These are phyloP conservation scores for Leptodontidium sp. DNA, from an alignment of 2,329 filamentous ascomycete species.

Conservation along the genomic window DNA sequence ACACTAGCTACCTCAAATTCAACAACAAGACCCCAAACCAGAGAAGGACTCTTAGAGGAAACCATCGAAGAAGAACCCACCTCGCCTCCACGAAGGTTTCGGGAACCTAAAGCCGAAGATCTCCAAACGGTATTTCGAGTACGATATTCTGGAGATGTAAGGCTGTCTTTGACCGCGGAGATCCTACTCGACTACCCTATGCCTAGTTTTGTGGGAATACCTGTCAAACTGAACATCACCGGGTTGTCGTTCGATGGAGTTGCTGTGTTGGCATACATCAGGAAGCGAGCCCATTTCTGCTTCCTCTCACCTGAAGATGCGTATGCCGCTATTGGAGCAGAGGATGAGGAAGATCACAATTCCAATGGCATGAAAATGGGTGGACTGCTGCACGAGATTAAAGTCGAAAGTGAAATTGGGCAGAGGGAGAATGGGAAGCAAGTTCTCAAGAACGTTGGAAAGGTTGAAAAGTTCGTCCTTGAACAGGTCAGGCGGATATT, in stretches of 20 bases:
- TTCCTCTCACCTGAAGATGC: slow-evolving; percentile 95
- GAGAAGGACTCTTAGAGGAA: slow-evolving; percentile 54
- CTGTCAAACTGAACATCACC: slow-evolving; percentile 92
- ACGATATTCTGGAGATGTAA: slow-evolving; percentile 86
- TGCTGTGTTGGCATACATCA: slow-evolving; percentile 89
- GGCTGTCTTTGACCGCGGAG: slow-evolving; percentile 89
- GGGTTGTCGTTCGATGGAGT: slow-evolving; percentile 95
- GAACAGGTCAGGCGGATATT: slow-evolving; percentile 97
- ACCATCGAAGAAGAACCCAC: slow-evolving; percentile 44
- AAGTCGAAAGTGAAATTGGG: slow-evolving; percentile 97
- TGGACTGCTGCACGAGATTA: slow-evolving; percentile 88
- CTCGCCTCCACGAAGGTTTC: slow-evolving; percentile 61
- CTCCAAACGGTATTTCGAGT: slow-evolving; percentile 93
- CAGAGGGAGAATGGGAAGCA: slow-evolving; percentile 91
- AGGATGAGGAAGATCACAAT: slow-evolving; percentile 40
- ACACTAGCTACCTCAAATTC: slow-evolving; percentile 64
- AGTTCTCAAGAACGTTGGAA: slow-evolving; percentile 96
- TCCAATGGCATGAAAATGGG: slow-evolving; percentile 60
- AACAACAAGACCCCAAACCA: slow-evolving; percentile 64
- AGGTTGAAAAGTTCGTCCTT: slow-evolving; percentile 96
- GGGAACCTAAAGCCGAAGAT: slow-evolving; percentile 83
- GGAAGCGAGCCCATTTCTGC: slow-evolving; percentile 89
- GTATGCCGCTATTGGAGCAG: slow-evolving; percentile 66
- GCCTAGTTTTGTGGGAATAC: slow-evolving; percentile 96
- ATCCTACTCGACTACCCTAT: slow-evolving; percentile 98